These are phyloP conservation scores for Aspergillus novoparasiticus DNA, from an alignment of 2,329 filamentous ascomycete species.

Conservation along the genomic window DNA sequence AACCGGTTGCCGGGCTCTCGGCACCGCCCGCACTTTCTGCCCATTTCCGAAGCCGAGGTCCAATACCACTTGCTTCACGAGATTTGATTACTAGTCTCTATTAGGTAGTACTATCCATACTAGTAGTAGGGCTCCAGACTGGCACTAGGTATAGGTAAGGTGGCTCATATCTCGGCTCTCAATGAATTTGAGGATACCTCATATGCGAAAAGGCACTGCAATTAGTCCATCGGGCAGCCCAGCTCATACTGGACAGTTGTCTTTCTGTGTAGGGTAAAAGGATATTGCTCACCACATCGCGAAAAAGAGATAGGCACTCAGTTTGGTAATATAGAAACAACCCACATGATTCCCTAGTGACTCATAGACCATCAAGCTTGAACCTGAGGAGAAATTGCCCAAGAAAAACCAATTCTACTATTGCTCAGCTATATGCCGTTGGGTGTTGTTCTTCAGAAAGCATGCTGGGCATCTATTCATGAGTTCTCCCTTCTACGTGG, in stretches of 20 bases:
- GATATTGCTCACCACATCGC: background rate
- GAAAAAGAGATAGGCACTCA: background rate
- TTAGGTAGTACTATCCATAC: background rate
- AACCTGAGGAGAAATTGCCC: background rate
- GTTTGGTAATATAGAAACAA: background rate
- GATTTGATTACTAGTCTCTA: conserved; percentile 9
- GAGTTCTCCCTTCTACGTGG: no score
- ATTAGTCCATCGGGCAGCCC: background rate
- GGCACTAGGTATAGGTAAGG: background rate
- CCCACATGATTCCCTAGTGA: background rate
- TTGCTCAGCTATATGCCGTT: no score
- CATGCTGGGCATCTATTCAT: no score
- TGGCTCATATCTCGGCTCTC: background rate
- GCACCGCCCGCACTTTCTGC: conserved; percentile 37
- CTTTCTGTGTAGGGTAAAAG: background rate
- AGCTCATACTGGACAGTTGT: background rate
- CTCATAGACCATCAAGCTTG: background rate
- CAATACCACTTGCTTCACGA: conserved; percentile 23
- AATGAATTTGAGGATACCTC: background rate
- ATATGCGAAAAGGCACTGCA: background rate
- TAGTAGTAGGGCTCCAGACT: no score
- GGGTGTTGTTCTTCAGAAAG: no score
- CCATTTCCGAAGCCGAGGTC: conserved; percentile 40
- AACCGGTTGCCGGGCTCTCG: conserved; percentile 25
- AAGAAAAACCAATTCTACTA: no score